Base-by-base conservation (phyloP, 768 basidiomycete genomes). In the Lactifluus volemus region DNA sequence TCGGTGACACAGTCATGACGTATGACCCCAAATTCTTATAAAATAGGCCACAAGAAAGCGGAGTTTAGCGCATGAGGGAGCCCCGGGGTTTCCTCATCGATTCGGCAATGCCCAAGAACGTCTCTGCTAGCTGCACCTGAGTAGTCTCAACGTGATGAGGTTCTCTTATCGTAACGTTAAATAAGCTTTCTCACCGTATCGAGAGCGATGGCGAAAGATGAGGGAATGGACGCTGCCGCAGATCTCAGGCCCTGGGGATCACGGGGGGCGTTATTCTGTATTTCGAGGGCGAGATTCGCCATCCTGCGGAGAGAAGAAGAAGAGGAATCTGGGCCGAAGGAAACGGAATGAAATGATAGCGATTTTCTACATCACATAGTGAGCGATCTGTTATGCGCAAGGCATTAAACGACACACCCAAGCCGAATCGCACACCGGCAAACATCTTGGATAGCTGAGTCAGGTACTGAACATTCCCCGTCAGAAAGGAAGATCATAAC, bases 401-500 rank as follows among this genome's bases (percentile, higher is more conserved):
- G 30, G 52, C 17, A 21, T 0, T 10, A 41, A 36, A 7, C 17
- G 2, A 11, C 68, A 32, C 63, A 80, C 81, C 81, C 80, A 14
- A 76, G 76, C 29, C 72, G 70, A 17, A 79, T 60, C 0, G 82
- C 75, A 2, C 75, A 51, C 10, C 71, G 74, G 59, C 78, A 77
- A 6, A 83, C 59, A 59, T 75, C 72, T 21, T 77, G 74, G 39
- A 81, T 69, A 1, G 70, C 65, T 3, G 63, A 17, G 52, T 83
- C 79, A 30, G 47, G 4, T 25, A 79, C 71, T 1, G 12, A 5
- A 53, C 80, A 78, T 71, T 81, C 77, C 0, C 83, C 83, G 59
- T 82, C 83, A 1, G 83, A 84, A 10, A 83, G 71, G 70, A 84
- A 84, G 54, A 84, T 77, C 21, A 84, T 70, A 12, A 84, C 76